Percentiles rank a stretch among this genome's conserved stretches.
These are phyloP conservation scores for Pichia exigua DNA, from an alignment of 805 yeast species.

Conservation along the genomic window DNA sequence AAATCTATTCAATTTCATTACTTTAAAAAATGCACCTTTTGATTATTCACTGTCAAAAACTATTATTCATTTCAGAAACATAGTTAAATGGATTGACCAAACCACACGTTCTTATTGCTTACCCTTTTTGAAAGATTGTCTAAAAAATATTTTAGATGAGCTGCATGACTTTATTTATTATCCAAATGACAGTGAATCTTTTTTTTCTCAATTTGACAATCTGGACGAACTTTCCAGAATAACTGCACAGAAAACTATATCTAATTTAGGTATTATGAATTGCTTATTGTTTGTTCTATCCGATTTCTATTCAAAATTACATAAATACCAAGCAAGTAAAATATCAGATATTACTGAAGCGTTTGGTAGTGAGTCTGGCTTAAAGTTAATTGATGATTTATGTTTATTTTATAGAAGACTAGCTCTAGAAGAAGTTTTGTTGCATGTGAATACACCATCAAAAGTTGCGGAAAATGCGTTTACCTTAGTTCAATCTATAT, in stretches of 20 bases:
- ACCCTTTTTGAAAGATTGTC: conserved; percentile 13
- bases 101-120: conserved; percentile 43
- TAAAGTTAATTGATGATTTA: conserved; percentile 33
- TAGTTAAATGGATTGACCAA: conserved; percentile 50
- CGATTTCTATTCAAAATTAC: conserved; percentile 45
- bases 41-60: conserved; percentile 53
- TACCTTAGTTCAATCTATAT: conserved; percentile 26
- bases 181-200: conserved; percentile 27
- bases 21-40: conserved; percentile 48
- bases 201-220: conserved; percentile 29
- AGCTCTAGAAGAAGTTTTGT: conserved; percentile 48
- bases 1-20: conserved; percentile 41
- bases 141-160: conserved; percentile 12
- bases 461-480: conserved; percentile 36
- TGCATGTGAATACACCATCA: conserved; percentile 43
- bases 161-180: conserved; percentile 24
- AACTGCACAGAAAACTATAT: conserved; percentile 29
- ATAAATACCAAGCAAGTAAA: conserved; percentile 41
- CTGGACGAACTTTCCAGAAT: conserved; percentile 15
- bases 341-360: conserved; percentile 33
- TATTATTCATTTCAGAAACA: conserved; percentile 43
- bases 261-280: conserved; percentile 32
- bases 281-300: conserved; percentile 45
- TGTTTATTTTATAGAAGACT: conserved; percentile 42
- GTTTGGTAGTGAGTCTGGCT: conserved; percentile 37